A percentile compares a stretch with the other conserved stretches of the same genome.
Evolutionary conservation across 108 stramenopile species (phyloP).

Genomic region (Parietichytrium sp.): DNA sequence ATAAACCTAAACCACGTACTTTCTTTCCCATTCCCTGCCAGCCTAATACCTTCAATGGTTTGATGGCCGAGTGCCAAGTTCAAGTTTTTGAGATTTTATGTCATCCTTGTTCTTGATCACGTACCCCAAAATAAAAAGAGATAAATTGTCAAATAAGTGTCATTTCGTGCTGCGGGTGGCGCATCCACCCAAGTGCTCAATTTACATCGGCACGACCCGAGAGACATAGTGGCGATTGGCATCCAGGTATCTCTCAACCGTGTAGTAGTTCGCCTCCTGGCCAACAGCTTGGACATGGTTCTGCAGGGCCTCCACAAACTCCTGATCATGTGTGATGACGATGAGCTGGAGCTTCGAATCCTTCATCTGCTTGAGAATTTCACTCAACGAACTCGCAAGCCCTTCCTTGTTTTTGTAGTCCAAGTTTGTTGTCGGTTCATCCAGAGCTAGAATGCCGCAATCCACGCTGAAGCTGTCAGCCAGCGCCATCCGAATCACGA

Average conservation of each 20-base stretch:
- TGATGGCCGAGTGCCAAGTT: too few relatives aligned
- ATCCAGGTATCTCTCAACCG: neutral
- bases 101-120: too few relatives aligned
- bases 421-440: conserved; percentile 95
- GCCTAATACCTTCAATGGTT: too few relatives aligned
- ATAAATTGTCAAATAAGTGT: too few relatives aligned
- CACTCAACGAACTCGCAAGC: conserved; percentile 85
- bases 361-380: conserved; percentile 81
- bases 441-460: conserved; percentile 90
- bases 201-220: neutral
- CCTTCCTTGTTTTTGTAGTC: conserved; percentile 88
- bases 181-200: too few relatives aligned
- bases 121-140: too few relatives aligned
- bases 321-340: conserved; percentile 97
- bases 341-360: conserved; percentile 91
- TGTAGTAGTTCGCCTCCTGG: conserved; percentile 33
- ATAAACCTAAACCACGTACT: too few relatives aligned
- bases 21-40: too few relatives aligned
- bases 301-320: conserved; percentile 70
- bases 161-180: too few relatives aligned
- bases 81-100: too few relatives aligned
- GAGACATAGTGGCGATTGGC: neutral
- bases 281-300: conserved; percentile 8
- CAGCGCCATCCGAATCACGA: conserved; percentile 97
- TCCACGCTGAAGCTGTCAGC: conserved; percentile 95